Percentiles rank a stretch among this genome's conserved stretches.
Evolutionary conservation across 2,329 filamentous ascomycete genomes (phyloP).

Genomic region (Ophiobolus disseminans): DNA sequence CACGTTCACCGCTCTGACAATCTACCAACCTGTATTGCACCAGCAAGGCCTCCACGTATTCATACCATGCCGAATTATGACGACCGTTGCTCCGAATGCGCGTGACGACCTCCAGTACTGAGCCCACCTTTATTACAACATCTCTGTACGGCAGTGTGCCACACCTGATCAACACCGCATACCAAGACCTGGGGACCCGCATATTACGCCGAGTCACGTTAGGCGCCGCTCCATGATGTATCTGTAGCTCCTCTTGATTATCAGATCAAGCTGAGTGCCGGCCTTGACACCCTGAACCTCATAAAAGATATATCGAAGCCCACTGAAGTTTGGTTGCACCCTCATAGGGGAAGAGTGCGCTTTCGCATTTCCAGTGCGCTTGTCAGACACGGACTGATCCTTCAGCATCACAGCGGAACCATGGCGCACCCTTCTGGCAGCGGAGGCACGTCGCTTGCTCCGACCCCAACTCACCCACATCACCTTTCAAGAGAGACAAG

Average conservation of each 20-base stretch:
- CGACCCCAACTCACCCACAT: slow-evolving; percentile 46
- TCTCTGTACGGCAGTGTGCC: slow-evolving; percentile 21
- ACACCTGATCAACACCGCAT: slow-evolving; percentile 19
- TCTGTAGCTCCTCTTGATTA: slow-evolving; percentile 18
- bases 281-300: neutral
- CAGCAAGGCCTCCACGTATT: slow-evolving; percentile 24
- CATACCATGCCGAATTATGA: slow-evolving; percentile 24
- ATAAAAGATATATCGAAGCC: neutral
- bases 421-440: slow-evolving; percentile 41
- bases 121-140: slow-evolving; percentile 24
- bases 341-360: slow-evolving; percentile 28
- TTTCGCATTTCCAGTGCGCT: slow-evolving; percentile 14
- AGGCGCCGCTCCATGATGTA: slow-evolving; percentile 24
- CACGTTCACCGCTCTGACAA: slow-evolving; percentile 27
- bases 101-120: slow-evolving; percentile 24
- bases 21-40: slow-evolving; percentile 17
- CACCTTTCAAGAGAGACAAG: slow-evolving; percentile 54
- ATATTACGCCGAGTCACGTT: slow-evolving; percentile 35
- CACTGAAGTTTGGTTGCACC: slow-evolving; percentile 1
- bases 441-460: slow-evolving; percentile 48
- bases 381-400: slow-evolving; percentile 10
- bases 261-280: slow-evolving; percentile 18
- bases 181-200: slow-evolving; percentile 28
- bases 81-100: slow-evolving; percentile 22
- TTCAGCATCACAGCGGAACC: slow-evolving; percentile 15